Base-by-base conservation (phyloP, 208 protist genomes). In the Crithidia fasciculata region DNA sequence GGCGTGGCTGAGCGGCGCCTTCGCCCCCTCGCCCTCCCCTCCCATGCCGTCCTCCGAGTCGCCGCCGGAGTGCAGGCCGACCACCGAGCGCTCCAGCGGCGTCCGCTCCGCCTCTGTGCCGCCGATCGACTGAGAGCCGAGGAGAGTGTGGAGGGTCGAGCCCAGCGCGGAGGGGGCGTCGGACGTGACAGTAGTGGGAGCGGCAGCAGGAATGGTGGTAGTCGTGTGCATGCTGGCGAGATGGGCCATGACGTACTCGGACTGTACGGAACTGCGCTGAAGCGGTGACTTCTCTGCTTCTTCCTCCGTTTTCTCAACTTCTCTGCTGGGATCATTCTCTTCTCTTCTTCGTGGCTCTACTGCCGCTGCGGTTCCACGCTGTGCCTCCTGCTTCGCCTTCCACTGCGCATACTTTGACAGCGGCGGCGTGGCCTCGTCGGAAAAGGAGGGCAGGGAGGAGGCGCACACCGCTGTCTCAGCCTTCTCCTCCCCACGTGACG, bases 1-100 rank as follows among this genome's bases (percentile, higher is more conserved):
- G 19, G 69, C 69, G 60, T 74, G 69, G 45, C 69, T 74, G 40
- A 53, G 69, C 59, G 69, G 69, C 50, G 6, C 58, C 41, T 50
- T 63, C 16, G 41, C 3, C 40, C 41, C 41, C 10, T 47, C 69
- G 4, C 60, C 50, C 13, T 68, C 28, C 28, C 28, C 69, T 0
- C 18, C 60, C 60, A 53, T 13, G 6, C 54, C 69, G 47, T 66
- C 50, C 47, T 41, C 69, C 0, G 59, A 62, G 28, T 28, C 28
- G 15, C 12, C 41, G 49, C 47, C 52, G 60, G 47, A 16, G 10
- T 36, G 59, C 49, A 43, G 57, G 2, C 37, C 47, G 19, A 2
- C 5, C 28, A 37, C 45, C 5, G 68, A 72, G 5, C 56, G 58
- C 49, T 74, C 69, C 50, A 67, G 44, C 18, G 69, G 60, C 9